phyloP scores from a whole-genome alignment of 768 basidiomycete genomes.

The Gymnopilus junonius region DNA sequence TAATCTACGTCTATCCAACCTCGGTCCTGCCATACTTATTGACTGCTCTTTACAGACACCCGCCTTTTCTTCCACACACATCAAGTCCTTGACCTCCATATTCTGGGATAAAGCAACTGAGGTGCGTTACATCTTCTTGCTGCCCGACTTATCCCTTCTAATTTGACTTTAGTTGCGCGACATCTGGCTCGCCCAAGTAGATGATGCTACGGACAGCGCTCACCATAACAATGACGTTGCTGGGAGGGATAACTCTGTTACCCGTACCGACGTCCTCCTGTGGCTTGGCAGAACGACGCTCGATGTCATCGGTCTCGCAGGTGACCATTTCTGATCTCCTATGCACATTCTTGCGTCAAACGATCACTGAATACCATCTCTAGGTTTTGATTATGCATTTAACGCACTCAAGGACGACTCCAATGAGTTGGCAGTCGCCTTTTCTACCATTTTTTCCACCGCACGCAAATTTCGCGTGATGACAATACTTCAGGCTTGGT shows the following conservation, averaged over 20 bases:
- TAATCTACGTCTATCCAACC: conserved; percentile 3
- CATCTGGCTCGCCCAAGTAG: conserved; percentile 41
- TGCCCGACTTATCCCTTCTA: background rate
- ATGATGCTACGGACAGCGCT: conserved; percentile 12
- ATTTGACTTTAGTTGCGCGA: conserved; percentile 46
- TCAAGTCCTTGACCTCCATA: conserved; percentile 56
- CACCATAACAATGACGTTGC: conserved; percentile 8
- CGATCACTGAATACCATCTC: background rate
- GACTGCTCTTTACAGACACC: conserved; percentile 48
- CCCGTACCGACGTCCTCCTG: conserved; percentile 57
- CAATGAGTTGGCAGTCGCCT: conserved; percentile 60
- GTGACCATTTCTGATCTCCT: conserved; percentile 25
- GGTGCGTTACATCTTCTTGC: conserved; percentile 28
- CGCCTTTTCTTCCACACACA: conserved; percentile 61
- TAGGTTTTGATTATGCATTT: conserved; percentile 35
- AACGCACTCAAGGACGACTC: conserved; percentile 35
- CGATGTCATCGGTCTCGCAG: conserved; percentile 77
- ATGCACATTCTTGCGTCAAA: background rate
- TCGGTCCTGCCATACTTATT: background rate
- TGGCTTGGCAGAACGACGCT: conserved; percentile 73
- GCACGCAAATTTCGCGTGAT: conserved; percentile 55
- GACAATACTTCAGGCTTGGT: conserved; percentile 60
- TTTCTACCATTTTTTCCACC: conserved; percentile 55
- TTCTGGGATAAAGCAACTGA: conserved; percentile 57
- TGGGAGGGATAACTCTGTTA: conserved; percentile 18